Evolutionary conservation across 805 yeast genomes (phyloP), one percentile per base, ranked within the genome.

Genomic region (Nakazawaea populi): DNA sequence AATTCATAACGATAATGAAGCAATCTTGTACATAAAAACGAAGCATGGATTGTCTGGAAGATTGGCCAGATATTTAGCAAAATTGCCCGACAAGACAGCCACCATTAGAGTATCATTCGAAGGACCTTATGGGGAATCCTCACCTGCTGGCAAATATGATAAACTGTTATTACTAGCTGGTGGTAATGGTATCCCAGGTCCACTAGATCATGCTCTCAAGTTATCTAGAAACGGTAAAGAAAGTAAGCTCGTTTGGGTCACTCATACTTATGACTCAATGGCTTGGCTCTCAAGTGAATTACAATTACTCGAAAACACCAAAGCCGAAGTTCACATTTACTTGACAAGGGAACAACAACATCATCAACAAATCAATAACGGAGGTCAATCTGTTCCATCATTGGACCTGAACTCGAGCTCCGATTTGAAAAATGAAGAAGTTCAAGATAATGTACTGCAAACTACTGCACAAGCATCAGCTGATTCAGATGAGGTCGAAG

Each of bases 141-240:
- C 77, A 4, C 77, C 83, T 2, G 66, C 80, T 12, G 66, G 69
- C 29, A 66, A 70, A 42, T 84, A 75, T 57, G 76, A 80, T 46
- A 74, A 77, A 51, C 76, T 83, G 5, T 71, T 84, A 6, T 73
- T 83, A 42, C 54, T 86, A 28, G 85, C 91, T 6, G 91, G 89
- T 45, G 92, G 94, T 32, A 81, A 81, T 49, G 94, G 94, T 49
- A 71, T 87, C 47, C 83, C 92, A 0, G 87, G 82, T 27, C 66
- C 74, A 28, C 64, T 67, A 44, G 70, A 73, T 18, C 75, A 74
- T 56, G 73, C 72, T 1, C 10, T 42, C 1, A 43, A 49, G 3
- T 49, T 59, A n/a, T 11, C 44, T 14, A 42, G 28, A 42, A 42
- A 10, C 5, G 14, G 8, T 29, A 44, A 58, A 14, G 52, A 51